Percentiles rank a stretch among this genome's conserved stretches.
Evolutionary conservation across 768 basidiomycete genomes (phyloP).

Genomic region (Boletus bicolor): DNA sequence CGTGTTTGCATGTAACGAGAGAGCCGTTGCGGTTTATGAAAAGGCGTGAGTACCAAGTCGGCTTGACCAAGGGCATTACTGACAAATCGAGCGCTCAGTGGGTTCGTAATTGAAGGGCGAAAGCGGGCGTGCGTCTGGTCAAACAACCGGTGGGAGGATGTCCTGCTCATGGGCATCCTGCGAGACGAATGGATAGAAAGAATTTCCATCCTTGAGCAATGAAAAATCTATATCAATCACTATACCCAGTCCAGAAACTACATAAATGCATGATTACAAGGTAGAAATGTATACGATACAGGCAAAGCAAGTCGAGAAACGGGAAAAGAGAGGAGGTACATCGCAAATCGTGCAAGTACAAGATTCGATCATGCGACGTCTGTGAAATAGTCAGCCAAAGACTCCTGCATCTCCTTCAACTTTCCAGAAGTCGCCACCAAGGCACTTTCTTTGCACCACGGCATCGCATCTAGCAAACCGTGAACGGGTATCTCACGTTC

Average conservation of each 20-base stretch:
- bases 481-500: slow-evolving; percentile 41
- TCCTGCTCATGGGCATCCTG: slow-evolving; percentile 38
- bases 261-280: slow-evolving; percentile 8
- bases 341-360: neutral
- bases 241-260: slow-evolving; percentile 7
- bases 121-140: slow-evolving; percentile 36
- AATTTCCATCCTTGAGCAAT: slow-evolving; percentile 22
- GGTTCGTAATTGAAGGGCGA: slow-evolving; percentile 40
- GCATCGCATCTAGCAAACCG: slow-evolving; percentile 41
- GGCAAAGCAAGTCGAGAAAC: neutral
- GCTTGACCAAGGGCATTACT: neutral
- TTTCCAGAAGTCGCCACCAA: slow-evolving; percentile 41
- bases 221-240: neutral
- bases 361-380: slow-evolving; percentile 33
- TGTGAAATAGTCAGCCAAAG: slow-evolving; percentile 45
- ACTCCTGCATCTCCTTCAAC: slow-evolving; percentile 46
- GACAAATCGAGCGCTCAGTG: slow-evolving; percentile 22
- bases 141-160: slow-evolving; percentile 37
- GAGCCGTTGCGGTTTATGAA: slow-evolving; percentile 39
- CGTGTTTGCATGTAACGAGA: slow-evolving; percentile 37
- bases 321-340: neutral
- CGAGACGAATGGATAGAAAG: slow-evolving; percentile 38
- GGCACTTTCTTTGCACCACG: slow-evolving; percentile 43
- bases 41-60: slow-evolving; percentile 35
- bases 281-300: slow-evolving; percentile 8